Evolutionary conservation across 2,329 filamentous ascomycete genomes (phyloP), one percentile per base, ranked within the genome.

Genomic region (Pyrenochaeta sp.): DNA sequence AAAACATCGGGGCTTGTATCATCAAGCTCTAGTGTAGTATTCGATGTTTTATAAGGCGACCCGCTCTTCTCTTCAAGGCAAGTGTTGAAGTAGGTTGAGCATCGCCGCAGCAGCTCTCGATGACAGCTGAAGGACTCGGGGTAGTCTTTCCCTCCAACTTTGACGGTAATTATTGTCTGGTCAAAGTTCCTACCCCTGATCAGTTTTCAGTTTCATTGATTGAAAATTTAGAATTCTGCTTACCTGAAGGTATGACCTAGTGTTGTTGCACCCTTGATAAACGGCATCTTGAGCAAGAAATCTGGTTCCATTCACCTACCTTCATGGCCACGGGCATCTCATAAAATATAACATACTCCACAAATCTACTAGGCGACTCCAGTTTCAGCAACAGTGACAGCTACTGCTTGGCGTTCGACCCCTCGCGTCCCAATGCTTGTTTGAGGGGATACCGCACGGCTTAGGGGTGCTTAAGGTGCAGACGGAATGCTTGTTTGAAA

Each of bases 1-100:
- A 69, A 69, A n/a, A 68, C 65, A 39, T 69, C 66, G n/a, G 66
- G 63, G 31, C 51, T 63, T 3, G 63, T 65, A 22, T 68, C 64
- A 7, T 66, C 58, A 6, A 69, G 60, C 36, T 68, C 66, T 9
- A 69, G 48, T 10, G 50, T 55, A 4, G 59, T 38, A 5, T 53
- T 59, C 17, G 53, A 54, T 26, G 44, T 63, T 28, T 63, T 65
- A 50, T 69, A 68, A 0, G 66, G 66, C n/a, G 66, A 69, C 4
- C 46, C 46, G 30, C 53, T 51, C 37, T 65, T 57, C 35, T 67
- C 56, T 24, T 61, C 58, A 9, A 69, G 48, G 42, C 54, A 60
- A 20, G 60, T 58, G 24, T 63, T 64, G 36, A 69, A 69, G 48
- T 67, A 62, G 13, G 55, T 37, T n/a, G 66, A 69, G 43, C 65